Percentiles rank a stretch among this genome's conserved stretches.
phyloP scores from a whole-genome alignment of 2,329 filamentous ascomycete species.

The Aureobasidium sp. region DNA sequence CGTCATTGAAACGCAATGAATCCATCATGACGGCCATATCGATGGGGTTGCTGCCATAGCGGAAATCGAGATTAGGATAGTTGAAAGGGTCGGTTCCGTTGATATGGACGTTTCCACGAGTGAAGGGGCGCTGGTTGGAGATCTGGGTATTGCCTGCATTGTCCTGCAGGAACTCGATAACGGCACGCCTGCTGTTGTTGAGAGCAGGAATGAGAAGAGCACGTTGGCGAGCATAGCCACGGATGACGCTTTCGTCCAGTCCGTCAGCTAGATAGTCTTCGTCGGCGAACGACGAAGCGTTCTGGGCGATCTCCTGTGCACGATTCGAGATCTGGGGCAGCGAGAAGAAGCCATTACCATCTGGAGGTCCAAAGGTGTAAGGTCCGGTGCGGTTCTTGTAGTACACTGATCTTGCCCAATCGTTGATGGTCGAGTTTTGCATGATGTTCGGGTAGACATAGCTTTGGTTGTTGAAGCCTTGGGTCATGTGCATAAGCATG shows the following conservation, averaged over 20 bases:
- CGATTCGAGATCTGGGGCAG: conserved; percentile 19
- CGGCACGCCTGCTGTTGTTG: conserved; percentile 18
- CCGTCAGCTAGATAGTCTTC: conserved; percentile 18
- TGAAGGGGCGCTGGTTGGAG: conserved; percentile 24
- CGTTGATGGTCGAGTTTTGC: conserved; percentile 20
- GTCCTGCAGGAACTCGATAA: conserved; percentile 25
- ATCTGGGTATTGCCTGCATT: conserved; percentile 25
- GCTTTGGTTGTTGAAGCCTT: conserved; percentile 16
- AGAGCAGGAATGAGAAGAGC: conserved; percentile 21
- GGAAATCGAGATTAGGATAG: conserved; percentile 21
- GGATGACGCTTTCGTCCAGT: conserved; percentile 18
- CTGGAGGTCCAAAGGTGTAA: conserved; percentile 21
- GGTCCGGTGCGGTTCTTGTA: conserved; percentile 20
- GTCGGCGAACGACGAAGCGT: conserved; percentile 15
- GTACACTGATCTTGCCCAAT: conserved; percentile 18
- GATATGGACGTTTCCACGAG: conserved; percentile 22
- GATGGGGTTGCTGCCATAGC: conserved; percentile 23
- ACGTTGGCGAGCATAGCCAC: conserved; percentile 21
- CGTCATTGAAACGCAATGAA: conserved; percentile 23
- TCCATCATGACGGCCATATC: conserved; percentile 22
- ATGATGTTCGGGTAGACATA: conserved; percentile 18
- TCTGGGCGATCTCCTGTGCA: conserved; percentile 9
- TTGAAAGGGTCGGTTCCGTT: conserved; percentile 14
- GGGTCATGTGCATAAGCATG: conserved; percentile 17
- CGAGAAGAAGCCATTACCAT: conserved; percentile 21